Conservation (phyloP, 768 basidiomycete genomes). For the Artomyces pyxidatus region DNA sequence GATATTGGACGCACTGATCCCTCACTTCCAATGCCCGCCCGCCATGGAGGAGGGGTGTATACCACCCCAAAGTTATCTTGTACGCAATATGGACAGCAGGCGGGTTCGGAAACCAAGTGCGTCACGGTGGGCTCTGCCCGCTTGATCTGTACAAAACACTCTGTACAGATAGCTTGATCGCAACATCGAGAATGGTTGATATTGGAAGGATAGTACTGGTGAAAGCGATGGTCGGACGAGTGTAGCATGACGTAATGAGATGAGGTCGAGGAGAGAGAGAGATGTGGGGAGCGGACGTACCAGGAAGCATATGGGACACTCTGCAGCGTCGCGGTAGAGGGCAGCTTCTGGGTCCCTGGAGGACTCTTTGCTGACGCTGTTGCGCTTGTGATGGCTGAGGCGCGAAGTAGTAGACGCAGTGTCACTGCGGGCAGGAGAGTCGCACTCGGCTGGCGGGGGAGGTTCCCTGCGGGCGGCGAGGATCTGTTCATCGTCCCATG, state of each 20-base stretch:
- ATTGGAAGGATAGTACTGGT: slow-evolving; percentile 92
- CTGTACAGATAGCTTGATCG: slow-evolving; percentile 97
- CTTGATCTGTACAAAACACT: slow-evolving; percentile 99
- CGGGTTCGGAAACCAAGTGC: slow-evolving; percentile 92
- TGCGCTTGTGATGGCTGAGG: slow-evolving; percentile 44
- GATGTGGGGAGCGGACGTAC: slow-evolving; percentile 39
- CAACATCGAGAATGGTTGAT: slow-evolving; percentile 98
- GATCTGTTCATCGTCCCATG: slow-evolving; percentile 86
- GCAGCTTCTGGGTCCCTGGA: slow-evolving; percentile 62
- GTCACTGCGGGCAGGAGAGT: slow-evolving; percentile 39
- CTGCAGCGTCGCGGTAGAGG: slow-evolving; percentile 76
- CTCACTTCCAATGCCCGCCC: slow-evolving; percentile 70
- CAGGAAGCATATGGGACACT: slow-evolving; percentile 98
- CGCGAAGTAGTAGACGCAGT: slow-evolving; percentile 25
- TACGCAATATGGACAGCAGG: slow-evolving; percentile 95
- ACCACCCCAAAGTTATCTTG: slow-evolving; percentile 95
- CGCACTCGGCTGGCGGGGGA: slow-evolving; percentile 35
- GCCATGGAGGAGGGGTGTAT: slow-evolving; percentile 77
- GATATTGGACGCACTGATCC: slow-evolving; percentile 43
- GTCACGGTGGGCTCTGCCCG: slow-evolving; percentile 91
- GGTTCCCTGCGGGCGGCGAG: slow-evolving; percentile 70
- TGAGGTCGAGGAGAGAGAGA: slow-evolving; percentile 1
- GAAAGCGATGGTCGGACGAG: slow-evolving; percentile 11
- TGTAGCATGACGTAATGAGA: slow-evolving; percentile 1
- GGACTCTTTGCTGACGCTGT: slow-evolving; percentile 54